Base-by-base conservation (phyloP, 148 eudicot genomes). In the Chenopodium berlandieri region DNA sequence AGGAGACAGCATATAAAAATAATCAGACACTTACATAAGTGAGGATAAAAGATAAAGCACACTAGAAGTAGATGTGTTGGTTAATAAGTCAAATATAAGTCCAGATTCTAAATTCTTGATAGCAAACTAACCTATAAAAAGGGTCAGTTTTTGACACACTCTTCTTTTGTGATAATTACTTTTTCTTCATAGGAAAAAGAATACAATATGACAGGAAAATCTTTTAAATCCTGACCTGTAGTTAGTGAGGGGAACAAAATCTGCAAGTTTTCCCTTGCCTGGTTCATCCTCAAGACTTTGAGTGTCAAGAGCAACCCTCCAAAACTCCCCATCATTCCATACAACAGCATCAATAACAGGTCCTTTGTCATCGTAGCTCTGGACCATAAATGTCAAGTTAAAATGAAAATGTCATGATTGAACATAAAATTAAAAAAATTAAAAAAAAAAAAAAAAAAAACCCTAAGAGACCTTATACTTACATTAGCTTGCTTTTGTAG, bases 281-380 rank as follows among this genome's bases (percentile, higher is more conserved):
- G 93, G 81, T 77, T 94, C 97, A 89, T 93, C 97, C 91, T 94
- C 98, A 65, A 96, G 94, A 85, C 89, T 89, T 78, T 92, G 98
- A 19, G 99, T 96, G 82, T 96, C 99, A 80, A 96, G 86, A 81
- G 99, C 97, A 84, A 89, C 97, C 86, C 98, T 92, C 99, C 99
- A 96, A 60, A 89, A 63, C 74, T 94, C 93, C 81, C 98, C 99
- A 89, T 96, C 99, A 89, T 96, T 90, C 99, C 99, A 96, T 71
- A 96, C 97, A 83, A 96, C 99, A 90, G 93, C 99, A 88, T 96
- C 98, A 81, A 96, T 90, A 77, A 94, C 86, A 72, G 99, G 99
- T 54, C 99, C 99, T 84, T 96, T 94, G 88, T 96, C 99, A 78
- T 96, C 95, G 78, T 94, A 92, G 89, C 86, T 88, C 99, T 96